Evolutionary conservation across 2,329 filamentous ascomycete genomes (phyloP).

Genomic region (Neofusicoccum umdonicola): DNA sequence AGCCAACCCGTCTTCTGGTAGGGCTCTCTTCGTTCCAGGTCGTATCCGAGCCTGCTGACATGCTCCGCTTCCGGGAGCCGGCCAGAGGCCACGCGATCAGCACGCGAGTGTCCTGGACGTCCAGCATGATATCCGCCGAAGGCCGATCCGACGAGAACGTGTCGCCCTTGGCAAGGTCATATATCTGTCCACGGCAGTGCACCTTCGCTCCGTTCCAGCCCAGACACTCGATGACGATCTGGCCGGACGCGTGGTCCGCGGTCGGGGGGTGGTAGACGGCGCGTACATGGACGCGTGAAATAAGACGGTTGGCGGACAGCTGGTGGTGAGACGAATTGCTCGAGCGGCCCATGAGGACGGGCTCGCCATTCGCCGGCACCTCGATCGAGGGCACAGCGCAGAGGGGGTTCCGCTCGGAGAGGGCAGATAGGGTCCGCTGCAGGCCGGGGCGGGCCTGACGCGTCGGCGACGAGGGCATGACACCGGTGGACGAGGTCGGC

Average conservation of each 20-base stretch:
- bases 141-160: conserved; percentile 88
- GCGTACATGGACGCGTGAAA: conserved; percentile 90
- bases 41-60: conserved; percentile 56
- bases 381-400: conserved; percentile 79
- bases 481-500: conserved; percentile 89
- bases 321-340: conserved; percentile 96
- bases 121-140: conserved; percentile 85
- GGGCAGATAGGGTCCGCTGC: conserved; percentile 60
- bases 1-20: conserved; percentile 22
- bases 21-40: conserved; percentile 60
- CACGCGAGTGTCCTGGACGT: conserved; percentile 89
- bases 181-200: conserved; percentile 84
- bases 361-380: conserved; percentile 76
- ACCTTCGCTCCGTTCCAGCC: conserved; percentile 96
- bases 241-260: conserved; percentile 67
- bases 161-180: conserved; percentile 83
- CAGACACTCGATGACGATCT: conserved; percentile 83
- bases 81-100: conserved; percentile 79
- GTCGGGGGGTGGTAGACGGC: conserved; percentile 75
- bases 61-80: conserved; percentile 25
- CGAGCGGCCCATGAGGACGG: conserved; percentile 83
- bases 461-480: conserved; percentile 77
- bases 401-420: conserved; percentile 79
- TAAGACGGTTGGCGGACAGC: conserved; percentile 84
- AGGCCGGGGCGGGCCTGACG: conserved; percentile 51